Percentiles rank a stretch among this genome's conserved stretches.
These are phyloP conservation scores for Nakazawaea populi DNA, from an alignment of 805 yeast genomes.

Conservation along the genomic window DNA sequence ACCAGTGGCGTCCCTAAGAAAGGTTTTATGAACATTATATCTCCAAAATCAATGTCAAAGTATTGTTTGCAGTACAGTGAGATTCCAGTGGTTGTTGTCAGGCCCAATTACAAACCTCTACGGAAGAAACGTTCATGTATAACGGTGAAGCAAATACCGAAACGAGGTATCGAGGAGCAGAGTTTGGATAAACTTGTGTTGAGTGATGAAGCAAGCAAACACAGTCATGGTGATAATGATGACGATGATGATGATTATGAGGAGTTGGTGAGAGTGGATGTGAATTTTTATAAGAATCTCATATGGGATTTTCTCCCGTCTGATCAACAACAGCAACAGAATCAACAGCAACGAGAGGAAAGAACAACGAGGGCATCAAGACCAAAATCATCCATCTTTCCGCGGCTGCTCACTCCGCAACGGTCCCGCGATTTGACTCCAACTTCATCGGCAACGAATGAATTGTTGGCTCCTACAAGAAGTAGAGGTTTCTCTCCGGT, in stretches of 20 bases:
- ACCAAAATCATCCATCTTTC: background rate
- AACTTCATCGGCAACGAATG: background rate
- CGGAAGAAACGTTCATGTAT: conserved; percentile 1
- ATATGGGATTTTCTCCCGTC: background rate
- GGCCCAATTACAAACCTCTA: conserved; percentile 26
- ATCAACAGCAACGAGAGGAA: background rate
- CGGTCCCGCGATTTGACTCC: conserved; percentile 1
- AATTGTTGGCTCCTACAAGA: conserved; percentile 8
- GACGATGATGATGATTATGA: conserved; percentile 1
- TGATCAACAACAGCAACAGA: background rate
- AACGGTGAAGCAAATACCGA: background rate
- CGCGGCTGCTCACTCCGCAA: conserved; percentile 3
- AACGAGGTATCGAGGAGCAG: background rate
- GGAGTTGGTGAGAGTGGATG: conserved; percentile 2
- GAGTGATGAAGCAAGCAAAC: background rate
- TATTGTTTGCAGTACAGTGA: conserved; percentile 40
- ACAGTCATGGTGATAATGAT: background rate
- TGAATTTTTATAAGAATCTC: conserved; percentile 2
- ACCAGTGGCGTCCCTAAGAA: conserved; percentile 33
- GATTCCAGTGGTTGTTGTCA: conserved; percentile 40
- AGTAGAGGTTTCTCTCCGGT: conserved; percentile 23
- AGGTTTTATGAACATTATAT: conserved; percentile 31
- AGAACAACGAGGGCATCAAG: conserved; percentile 1
- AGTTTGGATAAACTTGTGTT: conserved; percentile 5
- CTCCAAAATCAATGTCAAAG: conserved; percentile 41